Percentiles rank a stretch among this genome's conserved stretches.
These are phyloP conservation scores for Lentinula boryana DNA, from an alignment of 768 basidiomycete genomes.

Conservation along the genomic window DNA sequence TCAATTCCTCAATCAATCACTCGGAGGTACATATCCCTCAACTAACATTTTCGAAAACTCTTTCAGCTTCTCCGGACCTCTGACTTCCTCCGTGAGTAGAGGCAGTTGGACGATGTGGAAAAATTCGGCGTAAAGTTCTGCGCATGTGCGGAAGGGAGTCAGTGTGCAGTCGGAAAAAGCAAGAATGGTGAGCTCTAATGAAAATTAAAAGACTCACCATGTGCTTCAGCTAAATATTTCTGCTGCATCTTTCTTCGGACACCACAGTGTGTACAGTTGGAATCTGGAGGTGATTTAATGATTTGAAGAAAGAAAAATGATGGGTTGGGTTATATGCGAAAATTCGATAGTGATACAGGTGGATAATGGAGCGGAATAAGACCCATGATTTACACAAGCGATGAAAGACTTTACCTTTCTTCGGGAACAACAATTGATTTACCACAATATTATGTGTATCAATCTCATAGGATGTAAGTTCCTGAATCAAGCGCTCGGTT, in stretches of 20 bases:
- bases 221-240: constrained; percentile 93
- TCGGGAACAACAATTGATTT: constrained; percentile 94
- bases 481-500: constrained; percentile 96
- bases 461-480: constrained; percentile 89
- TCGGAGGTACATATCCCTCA: constrained; percentile 62
- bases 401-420: constrained; percentile 53
- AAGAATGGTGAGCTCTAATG: not conserved
- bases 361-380: too few relatives aligned
- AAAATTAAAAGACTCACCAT: constrained; percentile 43
- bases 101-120: constrained; percentile 97
- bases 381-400: too few relatives aligned
- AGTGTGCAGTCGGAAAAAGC: constrained; percentile 50
- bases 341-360: not conserved
- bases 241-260: constrained; percentile 98
- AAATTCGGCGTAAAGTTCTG: constrained; percentile 79
- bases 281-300: constrained; percentile 40
- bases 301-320: not conserved
- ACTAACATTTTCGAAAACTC: constrained; percentile 93
- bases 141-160: constrained; percentile 29
- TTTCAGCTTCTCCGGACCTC: constrained; percentile 89
- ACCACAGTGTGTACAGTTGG: constrained; percentile 92
- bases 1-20: not conserved
- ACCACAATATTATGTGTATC: constrained; percentile 99
- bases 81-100: constrained; percentile 92
- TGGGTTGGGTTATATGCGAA: not conserved